Percentiles rank a stretch among this genome's conserved stretches.
Conservation (phyloP, 306 rosid genomes). For the Quercus cerris region DNA sequence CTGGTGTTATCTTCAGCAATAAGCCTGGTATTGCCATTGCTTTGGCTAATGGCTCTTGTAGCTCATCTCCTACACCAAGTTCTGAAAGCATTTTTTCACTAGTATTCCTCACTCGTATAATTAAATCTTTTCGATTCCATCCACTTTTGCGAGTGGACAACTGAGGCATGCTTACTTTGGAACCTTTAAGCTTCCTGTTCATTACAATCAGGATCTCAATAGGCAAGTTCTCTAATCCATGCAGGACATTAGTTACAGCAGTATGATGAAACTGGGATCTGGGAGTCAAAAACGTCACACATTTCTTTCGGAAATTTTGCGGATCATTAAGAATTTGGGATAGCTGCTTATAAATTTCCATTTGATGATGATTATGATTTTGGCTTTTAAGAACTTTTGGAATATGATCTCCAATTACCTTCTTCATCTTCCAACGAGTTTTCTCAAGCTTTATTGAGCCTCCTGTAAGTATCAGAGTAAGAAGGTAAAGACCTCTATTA, state of each 20-base stretch:
- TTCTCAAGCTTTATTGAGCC: slow-evolving; percentile 40
- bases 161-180: slow-evolving; percentile 35
- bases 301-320: slow-evolving; percentile 34
- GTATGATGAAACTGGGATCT: slow-evolving; percentile 27
- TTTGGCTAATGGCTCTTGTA: slow-evolving; percentile 64
- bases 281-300: slow-evolving; percentile 25
- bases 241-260: slow-evolving; percentile 40
- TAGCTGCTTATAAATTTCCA: slow-evolving; percentile 33
- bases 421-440: slow-evolving; percentile 67
- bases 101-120: slow-evolving; percentile 32
- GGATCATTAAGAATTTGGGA: slow-evolving; percentile 54
- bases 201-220: slow-evolving; percentile 56
- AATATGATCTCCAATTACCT: slow-evolving; percentile 41
- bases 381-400: slow-evolving; percentile 32
- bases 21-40: slow-evolving; percentile 83
- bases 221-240: slow-evolving; percentile 42
- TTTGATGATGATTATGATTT: slow-evolving; percentile 15
- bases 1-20: slow-evolving; percentile 46
- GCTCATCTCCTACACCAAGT: slow-evolving; percentile 42
- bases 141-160: slow-evolving; percentile 44
- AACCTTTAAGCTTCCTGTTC: slow-evolving; percentile 59
- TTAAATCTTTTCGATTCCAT: slow-evolving; percentile 39
- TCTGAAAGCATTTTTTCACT: slow-evolving; percentile 52
- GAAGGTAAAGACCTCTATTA: slow-evolving; percentile 57
- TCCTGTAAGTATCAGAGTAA: slow-evolving; percentile 48